Evolutionary conservation across 805 yeast species (phyloP), one percentile per base, ranked within the genome.

Genomic region (Huiozyma sinensis): DNA sequence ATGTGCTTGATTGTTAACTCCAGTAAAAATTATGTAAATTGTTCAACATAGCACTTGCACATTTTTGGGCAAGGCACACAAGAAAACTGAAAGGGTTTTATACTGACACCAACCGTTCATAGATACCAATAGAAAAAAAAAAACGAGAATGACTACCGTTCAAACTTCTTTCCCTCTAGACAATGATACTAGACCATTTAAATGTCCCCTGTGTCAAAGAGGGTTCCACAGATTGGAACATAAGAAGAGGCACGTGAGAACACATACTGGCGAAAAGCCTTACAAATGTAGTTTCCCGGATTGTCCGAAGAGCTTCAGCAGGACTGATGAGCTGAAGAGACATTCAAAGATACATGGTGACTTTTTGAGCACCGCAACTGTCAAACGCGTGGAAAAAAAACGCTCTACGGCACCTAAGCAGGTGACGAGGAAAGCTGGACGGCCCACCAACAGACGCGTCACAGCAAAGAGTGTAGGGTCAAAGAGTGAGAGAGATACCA

Each of bases 241-340:
- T 61, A 94, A 84, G 59, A 84, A 94, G 5, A 73, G 95, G 51
- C 95, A 86, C 60, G 81, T 87, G 50, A 70, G 95, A 44, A 86
- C 95, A 11, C 95, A 86, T 64, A 87, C 95, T 1, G 95, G 95
- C 37, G 95, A 87, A 60, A 83, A 85, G 59, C 95, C 95, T 2
- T 90, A 83, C 57, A 80, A 77, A 38, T 86, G 95, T 62, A 73
- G 79, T 24, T 84, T 73, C 53, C 86, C 89, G 1, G 85, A 85
- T 13, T 86, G 95, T 63, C 62, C 77, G 44, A 85, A 86, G 63
- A 71, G 84, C 49, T 86, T 86, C 58, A 74, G 83, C 46, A 71
- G 95, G 47, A 72, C 80, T 27, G 95, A 87, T 64, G 95, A 86
- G 65, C 71, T 86, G 45, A 86, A 95, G 9, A 70, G 95, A 51